Conservation (phyloP, 148 eudicot species). For the Silene conica region DNA sequence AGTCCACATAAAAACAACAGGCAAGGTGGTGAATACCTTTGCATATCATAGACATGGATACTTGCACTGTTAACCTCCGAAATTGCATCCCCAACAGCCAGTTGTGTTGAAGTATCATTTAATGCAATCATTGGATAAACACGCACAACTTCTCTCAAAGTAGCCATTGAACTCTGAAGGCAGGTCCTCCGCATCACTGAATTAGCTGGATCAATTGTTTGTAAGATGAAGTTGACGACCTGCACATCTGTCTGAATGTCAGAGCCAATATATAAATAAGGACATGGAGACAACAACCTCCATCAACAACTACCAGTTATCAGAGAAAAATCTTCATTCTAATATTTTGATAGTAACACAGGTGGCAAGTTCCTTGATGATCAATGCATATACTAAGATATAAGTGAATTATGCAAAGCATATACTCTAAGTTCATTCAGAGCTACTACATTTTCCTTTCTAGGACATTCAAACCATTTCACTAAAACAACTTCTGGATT, state of each 20-base stretch:
- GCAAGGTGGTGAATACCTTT: conserved; percentile 45
- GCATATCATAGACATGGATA: conserved; percentile 91
- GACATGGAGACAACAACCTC: neutral
- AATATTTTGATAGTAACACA: neutral
- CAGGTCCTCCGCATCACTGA: conserved; percentile 84
- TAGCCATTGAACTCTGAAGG: conserved; percentile 71
- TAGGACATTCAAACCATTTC: neutral
- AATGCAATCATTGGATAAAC: conserved; percentile 88
- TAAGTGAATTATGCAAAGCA: neutral
- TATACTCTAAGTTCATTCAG: neutral
- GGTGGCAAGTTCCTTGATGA: neutral
- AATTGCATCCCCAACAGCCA: conserved; percentile 98
- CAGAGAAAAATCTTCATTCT: neutral
- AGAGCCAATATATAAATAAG: conserved; percentile 27
- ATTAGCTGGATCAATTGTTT: conserved; percentile 92
- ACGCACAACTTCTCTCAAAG: conserved; percentile 77
- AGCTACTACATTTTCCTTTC: neutral
- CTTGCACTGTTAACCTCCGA: conserved; percentile 58
- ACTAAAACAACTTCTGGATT: neutral
- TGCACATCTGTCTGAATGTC: conserved; percentile 76
- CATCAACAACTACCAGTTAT: neutral
- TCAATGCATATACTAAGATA: neutral
- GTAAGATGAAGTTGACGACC: conserved; percentile 84
- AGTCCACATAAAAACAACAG: neutral
- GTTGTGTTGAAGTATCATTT: conserved; percentile 66